Evolutionary conservation across 2,329 filamentous ascomycete genomes (phyloP).

Genomic region (Phialophora expanda): DNA sequence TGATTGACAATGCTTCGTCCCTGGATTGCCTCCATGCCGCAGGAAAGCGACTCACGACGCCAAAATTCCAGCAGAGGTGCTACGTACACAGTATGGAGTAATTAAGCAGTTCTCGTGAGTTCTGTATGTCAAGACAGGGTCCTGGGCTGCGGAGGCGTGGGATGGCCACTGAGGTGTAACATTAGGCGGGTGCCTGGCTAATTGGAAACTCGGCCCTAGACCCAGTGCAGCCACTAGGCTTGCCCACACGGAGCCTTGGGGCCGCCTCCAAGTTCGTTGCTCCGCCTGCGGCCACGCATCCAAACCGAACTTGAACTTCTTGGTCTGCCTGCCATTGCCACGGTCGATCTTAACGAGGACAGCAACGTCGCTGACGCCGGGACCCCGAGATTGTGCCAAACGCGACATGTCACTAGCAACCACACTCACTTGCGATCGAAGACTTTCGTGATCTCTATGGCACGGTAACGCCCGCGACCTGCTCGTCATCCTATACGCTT

Average conservation of each 20-base stretch:
- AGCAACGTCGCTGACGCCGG: conserved; percentile 25
- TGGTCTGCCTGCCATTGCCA: conserved; percentile 17
- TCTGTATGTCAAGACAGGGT: not conserved
- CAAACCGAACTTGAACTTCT: conserved; percentile 5
- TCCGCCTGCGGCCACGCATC: conserved; percentile 27
- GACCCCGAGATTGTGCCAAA: not conserved
- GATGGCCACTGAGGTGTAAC: conserved; percentile 22
- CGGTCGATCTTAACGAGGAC: conserved; percentile 6
- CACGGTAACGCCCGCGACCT: conserved; percentile 16
- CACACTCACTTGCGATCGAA: conserved; percentile 14
- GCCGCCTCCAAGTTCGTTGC: conserved; percentile 17
- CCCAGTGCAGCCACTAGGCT: conserved; percentile 10
- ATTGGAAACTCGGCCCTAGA: conserved; percentile 14
- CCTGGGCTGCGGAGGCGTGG: not conserved
- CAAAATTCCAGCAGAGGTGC: not conserved
- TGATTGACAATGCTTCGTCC: not conserved
- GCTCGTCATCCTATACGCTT: conserved; percentile 17
- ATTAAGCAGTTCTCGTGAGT: not conserved
- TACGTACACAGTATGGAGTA: not conserved
- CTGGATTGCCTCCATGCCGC: not conserved
- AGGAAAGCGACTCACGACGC: not conserved
- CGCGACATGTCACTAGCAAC: conserved; percentile 15
- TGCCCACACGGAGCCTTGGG: conserved; percentile 10
- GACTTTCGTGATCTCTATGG: conserved; percentile 17
- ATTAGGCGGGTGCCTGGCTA: conserved; percentile 13